Base-by-base conservation (phyloP, 768 basidiomycete genomes). In the Lyophyllum shimeji region DNA sequence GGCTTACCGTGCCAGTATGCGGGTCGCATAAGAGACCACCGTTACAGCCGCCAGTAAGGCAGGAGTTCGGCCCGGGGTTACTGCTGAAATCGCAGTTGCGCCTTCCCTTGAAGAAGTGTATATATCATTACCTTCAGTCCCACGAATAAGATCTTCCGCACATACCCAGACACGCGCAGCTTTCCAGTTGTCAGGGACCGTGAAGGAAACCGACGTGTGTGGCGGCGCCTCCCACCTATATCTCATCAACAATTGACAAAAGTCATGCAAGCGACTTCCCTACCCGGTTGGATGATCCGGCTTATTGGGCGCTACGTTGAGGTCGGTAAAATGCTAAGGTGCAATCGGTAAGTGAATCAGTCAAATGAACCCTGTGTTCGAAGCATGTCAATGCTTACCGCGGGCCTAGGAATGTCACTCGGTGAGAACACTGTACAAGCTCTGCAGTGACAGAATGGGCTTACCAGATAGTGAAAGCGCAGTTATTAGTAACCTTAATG, bases 1-100 rank as follows among this genome's bases (percentile, higher is more conserved):
- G 34, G 64, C 71, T 50, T 62, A 77, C 76, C 11, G 81, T 81
- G 24, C 81, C 84, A 44, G 75, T 77, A 25, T 62, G 62, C 13
- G 73, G 60, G 62, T 78, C 80, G 60, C 86, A 87, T 8, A 72
- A 62, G 5, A 89, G 68, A 34, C 86, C 87, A 17, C 87, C 86
- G 58, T 83, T 84, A 65, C 86, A 89, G 37, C 84, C 85, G 31
- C 87, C 86, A 56, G 77, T 76, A 7, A 82, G 59, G 59, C 87
- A 89, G 17, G 82, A 82, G 60, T 76, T 82, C 20, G 78, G 82
- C 15, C 77, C 76, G 24, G 74, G 74, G 63, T 76, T 76, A 39
- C 59, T 69, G 55, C 66, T 72, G 64, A 88, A 88, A 67, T 86
- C 71, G 58, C 87, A 88, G 61, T 85, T 69, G 20, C 80, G 79